Conservation (phyloP, 441 rosid genomes). For the Syzygium malaccense region DNA sequence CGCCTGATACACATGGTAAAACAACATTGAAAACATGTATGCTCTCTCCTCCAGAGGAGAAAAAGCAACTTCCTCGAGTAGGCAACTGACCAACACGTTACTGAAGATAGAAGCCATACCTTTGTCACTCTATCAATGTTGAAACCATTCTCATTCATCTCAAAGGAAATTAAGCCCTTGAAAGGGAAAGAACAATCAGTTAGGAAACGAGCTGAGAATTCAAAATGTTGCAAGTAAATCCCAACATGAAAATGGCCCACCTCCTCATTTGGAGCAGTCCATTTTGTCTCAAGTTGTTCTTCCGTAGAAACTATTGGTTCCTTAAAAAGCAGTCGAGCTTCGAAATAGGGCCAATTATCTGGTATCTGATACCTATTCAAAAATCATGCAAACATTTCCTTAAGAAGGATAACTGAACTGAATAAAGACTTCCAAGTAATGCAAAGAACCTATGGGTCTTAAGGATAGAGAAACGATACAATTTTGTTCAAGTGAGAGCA, state of each 20-base stretch:
- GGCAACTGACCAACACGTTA: background rate
- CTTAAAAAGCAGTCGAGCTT: conserved; percentile 77
- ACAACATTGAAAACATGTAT: too few relatives aligned
- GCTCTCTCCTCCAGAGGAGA: background rate
- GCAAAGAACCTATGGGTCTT: background rate
- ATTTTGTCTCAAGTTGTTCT: too few relatives aligned
- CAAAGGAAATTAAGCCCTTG: conserved; percentile 63
- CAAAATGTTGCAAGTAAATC: background rate
- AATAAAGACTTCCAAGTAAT: background rate
- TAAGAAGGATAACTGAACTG: background rate
- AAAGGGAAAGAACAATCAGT: background rate
- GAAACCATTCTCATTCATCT: conserved; percentile 85
- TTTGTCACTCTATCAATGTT: background rate
- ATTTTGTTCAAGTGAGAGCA: background rate
- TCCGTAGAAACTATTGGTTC: conserved; percentile 55
- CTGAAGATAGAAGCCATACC: background rate
- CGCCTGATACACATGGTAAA: too few relatives aligned
- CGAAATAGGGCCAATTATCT: conserved; percentile 80
- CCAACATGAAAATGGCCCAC: too few relatives aligned
- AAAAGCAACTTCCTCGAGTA: background rate
- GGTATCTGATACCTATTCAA: conserved; percentile 68
- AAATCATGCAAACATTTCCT: background rate
- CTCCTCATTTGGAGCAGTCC: too few relatives aligned
- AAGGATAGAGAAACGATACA: too few relatives aligned
- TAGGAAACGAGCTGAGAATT: background rate